Evolutionary conservation across 2,329 filamentous ascomycete genomes (phyloP).

Genomic region (Purpureocillium takamizusanense): DNA sequence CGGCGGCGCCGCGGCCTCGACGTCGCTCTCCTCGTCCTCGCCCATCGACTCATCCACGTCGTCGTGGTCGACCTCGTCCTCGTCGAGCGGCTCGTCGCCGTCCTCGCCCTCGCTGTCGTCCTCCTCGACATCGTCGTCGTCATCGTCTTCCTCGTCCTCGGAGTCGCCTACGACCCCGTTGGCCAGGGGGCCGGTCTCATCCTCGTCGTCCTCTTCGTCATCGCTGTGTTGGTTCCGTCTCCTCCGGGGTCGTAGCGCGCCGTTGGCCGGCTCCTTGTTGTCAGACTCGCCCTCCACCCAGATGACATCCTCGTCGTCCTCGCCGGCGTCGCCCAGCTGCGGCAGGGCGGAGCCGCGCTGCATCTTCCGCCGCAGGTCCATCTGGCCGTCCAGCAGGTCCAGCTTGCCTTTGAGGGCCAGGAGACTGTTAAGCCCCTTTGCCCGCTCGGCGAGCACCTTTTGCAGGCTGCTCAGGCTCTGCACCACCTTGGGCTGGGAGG

Average conservation of each 20-base stretch:
- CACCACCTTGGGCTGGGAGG: constrained; percentile 75
- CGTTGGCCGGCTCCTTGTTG: constrained; percentile 24
- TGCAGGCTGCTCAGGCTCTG: constrained; percentile 71
- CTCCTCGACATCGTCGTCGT: constrained; percentile 21
- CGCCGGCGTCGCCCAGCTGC: constrained; percentile 39
- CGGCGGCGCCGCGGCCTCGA: constrained; percentile 37
- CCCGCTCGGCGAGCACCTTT: constrained; percentile 79
- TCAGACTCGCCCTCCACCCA: constrained; percentile 80
- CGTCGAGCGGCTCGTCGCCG: constrained; percentile 41
- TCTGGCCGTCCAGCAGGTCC: constrained; percentile 86
- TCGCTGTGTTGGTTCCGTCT: constrained; percentile 38
- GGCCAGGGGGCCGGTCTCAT: constrained; percentile 47
- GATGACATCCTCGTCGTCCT: constrained; percentile 62
- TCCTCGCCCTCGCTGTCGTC: constrained; percentile 37
- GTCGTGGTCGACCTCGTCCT: constrained; percentile 51
- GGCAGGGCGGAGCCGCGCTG: constrained; percentile 31
- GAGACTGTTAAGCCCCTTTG: constrained; percentile 71
- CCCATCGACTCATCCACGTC: constrained; percentile 45
- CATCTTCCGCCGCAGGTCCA: constrained; percentile 67
- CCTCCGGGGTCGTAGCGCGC: constrained; percentile 19
- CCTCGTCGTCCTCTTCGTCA: constrained; percentile 50
- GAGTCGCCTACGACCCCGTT: constrained; percentile 50
- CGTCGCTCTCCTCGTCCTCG: constrained; percentile 47
- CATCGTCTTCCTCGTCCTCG: constrained; percentile 47
- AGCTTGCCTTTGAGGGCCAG: constrained; percentile 89